These are phyloP conservation scores for Calycina marina DNA, from an alignment of 2,329 filamentous ascomycete species.

Conservation along the genomic window DNA sequence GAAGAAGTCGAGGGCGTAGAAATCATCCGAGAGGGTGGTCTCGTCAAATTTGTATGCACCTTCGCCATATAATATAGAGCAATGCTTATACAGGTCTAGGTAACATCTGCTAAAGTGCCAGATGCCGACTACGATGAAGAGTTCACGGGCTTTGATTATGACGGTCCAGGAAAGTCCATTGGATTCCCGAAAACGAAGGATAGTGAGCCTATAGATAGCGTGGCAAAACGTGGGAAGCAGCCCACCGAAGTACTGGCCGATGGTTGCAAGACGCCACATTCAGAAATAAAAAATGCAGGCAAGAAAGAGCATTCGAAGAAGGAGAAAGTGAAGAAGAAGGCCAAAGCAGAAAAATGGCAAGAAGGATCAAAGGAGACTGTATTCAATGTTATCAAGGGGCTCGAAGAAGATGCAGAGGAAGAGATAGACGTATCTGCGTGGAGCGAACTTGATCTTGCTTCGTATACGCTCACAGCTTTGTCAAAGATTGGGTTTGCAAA, in stretches of 20 bases:
- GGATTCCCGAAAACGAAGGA: slow-evolving; percentile 9
- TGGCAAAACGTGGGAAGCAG: too few species aligned
- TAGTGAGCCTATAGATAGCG: too few species aligned
- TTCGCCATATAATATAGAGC: not conserved
- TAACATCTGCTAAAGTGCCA: slow-evolving; percentile 15
- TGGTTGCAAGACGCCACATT: slow-evolving; percentile 13
- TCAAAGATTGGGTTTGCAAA: slow-evolving; percentile 65
- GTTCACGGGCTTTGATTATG: slow-evolving; percentile 31
- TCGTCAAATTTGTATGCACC: slow-evolving; percentile 38
- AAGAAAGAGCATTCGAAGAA: slow-evolving; percentile 15
- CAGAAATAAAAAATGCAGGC: slow-evolving; percentile 14
- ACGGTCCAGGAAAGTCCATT: too few species aligned
- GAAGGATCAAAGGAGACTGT: slow-evolving; percentile 17
- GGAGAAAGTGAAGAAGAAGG: slow-evolving; percentile 15
- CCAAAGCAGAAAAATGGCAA: slow-evolving; percentile 17
- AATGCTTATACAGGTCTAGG: slow-evolving; percentile 12
- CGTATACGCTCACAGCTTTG: slow-evolving; percentile 56
- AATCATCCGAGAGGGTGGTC: slow-evolving; percentile 52
- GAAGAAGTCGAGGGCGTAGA: slow-evolving; percentile 89
- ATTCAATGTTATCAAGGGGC: slow-evolving; percentile 24
- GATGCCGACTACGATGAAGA: slow-evolving; percentile 32
- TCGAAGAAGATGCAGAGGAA: slow-evolving; percentile 38
- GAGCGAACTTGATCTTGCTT: slow-evolving; percentile 59
- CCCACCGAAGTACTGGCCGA: slow-evolving; percentile 5
- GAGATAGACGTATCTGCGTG: slow-evolving; percentile 66